Evolutionary conservation across 2,329 filamentous ascomycete genomes (phyloP).

Genomic region (Hymenoscyphus scutula): DNA sequence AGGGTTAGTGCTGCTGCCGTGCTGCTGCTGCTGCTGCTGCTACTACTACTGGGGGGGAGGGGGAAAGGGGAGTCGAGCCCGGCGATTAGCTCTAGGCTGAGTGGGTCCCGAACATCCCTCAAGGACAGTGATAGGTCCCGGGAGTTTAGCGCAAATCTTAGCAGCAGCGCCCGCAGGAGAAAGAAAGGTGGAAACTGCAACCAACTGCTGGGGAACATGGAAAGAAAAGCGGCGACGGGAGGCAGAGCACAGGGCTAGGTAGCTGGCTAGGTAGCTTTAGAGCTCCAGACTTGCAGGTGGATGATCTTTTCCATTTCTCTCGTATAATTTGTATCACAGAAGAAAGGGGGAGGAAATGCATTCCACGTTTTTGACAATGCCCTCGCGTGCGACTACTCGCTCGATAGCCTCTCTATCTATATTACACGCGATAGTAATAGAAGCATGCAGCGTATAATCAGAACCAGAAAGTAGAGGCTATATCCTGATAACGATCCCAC

Average conservation of each 20-base stretch:
- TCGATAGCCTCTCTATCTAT: background rate
- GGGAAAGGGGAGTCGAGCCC: background rate
- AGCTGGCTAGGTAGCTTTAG: background rate
- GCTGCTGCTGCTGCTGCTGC: background rate
- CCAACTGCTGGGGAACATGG: too few relatives aligned
- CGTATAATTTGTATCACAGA: slow-evolving; percentile 1
- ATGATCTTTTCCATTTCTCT: too few relatives aligned
- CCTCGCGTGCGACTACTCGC: background rate
- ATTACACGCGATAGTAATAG: background rate
- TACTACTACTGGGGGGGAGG: too few relatives aligned
- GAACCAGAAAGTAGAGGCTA: background rate
- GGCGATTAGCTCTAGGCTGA: background rate
- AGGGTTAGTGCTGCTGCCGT: background rate
- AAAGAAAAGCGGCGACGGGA: background rate
- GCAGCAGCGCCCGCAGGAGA: background rate
- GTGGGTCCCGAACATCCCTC: too few relatives aligned
- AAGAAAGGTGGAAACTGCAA: background rate
- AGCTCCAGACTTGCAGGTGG: background rate
- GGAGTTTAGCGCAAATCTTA: background rate
- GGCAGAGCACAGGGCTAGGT: background rate
- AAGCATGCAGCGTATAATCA: background rate
- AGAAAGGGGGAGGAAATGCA: background rate
- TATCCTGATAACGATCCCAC: background rate
- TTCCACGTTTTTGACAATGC: background rate
- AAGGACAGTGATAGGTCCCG: background rate